phyloP scores from a whole-genome alignment of 495 filamentous ascomycete species.

The Neurospora cerealis region DNA sequence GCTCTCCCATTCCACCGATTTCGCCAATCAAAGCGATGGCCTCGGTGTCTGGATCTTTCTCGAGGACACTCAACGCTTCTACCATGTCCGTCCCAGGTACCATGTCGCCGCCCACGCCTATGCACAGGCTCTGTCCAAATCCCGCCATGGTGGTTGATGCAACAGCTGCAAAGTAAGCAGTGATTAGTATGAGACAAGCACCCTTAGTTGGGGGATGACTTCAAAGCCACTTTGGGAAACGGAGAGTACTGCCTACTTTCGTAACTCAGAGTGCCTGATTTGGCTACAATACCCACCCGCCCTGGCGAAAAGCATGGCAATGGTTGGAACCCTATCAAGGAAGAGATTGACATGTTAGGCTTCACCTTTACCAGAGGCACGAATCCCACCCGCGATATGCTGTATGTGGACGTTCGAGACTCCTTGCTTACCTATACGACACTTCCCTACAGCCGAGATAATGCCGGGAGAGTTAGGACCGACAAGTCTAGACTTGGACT shows the following conservation, averaged over 20 bases:
- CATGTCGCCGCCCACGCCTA: conserved; percentile 83
- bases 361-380: background rate
- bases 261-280: conserved; percentile 83
- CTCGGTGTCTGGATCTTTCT: conserved; percentile 65
- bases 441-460: conserved; percentile 70
- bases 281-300: conserved; percentile 71
- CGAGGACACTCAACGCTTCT: conserved; percentile 64
- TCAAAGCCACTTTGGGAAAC: background rate
- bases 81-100: conserved; percentile 73
- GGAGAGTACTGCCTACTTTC: conserved; percentile 33
- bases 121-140: conserved; percentile 75
- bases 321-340: conserved; percentile 58
- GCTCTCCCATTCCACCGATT: conserved; percentile 71
- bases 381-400: background rate
- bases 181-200: background rate
- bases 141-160: conserved; percentile 74
- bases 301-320: conserved; percentile 66
- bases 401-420: background rate
- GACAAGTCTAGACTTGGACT: conserved; percentile 71
- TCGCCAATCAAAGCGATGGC: conserved; percentile 81
- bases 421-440: conserved; percentile 50
- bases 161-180: conserved; percentile 39
- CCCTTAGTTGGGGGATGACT: background rate
- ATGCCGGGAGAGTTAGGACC: conserved; percentile 86
- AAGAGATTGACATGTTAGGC: background rate